Evolutionary conservation across 768 basidiomycete genomes (phyloP).

Genomic region (Amyloporia xantha): DNA sequence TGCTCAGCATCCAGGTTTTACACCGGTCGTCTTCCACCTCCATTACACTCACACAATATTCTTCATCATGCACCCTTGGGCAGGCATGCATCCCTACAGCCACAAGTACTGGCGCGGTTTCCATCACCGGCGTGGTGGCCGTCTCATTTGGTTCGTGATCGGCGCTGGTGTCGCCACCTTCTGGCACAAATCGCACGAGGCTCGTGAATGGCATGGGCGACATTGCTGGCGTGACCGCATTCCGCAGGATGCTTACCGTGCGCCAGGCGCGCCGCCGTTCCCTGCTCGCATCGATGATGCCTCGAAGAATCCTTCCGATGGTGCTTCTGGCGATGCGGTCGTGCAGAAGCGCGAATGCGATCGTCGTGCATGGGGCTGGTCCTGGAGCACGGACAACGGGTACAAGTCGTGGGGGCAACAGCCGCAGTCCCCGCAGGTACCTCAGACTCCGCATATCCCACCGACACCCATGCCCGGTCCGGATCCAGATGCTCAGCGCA

Average conservation of each 20-base stretch:
- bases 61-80: conserved; percentile 1
- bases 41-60: too few species aligned
- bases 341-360: neutral
- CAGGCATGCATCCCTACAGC: neutral
- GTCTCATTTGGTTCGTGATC: conserved; percentile 64
- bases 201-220: conserved; percentile 25
- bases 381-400: neutral
- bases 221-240: conserved; percentile 23
- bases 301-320: neutral
- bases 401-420: too few species aligned
- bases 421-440: neutral
- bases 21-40: too few species aligned
- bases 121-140: conserved; percentile 39
- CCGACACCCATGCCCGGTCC: conserved; percentile 2
- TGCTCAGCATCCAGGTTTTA: too few species aligned
- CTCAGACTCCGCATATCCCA: neutral
- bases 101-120: neutral
- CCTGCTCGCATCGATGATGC: neutral
- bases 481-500: conserved; percentile 20
- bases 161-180: conserved; percentile 41
- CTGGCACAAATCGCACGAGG: conserved; percentile 36
- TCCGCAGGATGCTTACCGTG: conserved; percentile 20
- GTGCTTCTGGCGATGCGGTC: neutral
- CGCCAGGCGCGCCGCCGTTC: conserved; percentile 6
- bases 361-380: conserved; percentile 1